Percentiles rank a stretch among this genome's conserved stretches.
phyloP scores from a whole-genome alignment of 352 stramenopile species.

The Aphanomyces stellatus region DNA sequence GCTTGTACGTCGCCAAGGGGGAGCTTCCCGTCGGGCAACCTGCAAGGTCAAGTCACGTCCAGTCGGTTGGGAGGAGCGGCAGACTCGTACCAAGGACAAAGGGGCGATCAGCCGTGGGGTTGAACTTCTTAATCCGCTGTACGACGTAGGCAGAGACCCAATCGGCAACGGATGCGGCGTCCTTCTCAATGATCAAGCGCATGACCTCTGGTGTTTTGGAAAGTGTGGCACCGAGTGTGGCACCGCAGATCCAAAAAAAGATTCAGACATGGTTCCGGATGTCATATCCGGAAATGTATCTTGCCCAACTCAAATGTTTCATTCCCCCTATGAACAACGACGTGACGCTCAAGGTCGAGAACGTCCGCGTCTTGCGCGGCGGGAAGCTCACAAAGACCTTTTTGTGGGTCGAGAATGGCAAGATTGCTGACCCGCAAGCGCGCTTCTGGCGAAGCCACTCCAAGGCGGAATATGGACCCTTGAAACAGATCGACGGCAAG shows the following conservation, averaged over 20 bases:
- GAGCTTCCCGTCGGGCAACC: slow-evolving; percentile 75
- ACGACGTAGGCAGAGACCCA: slow-evolving; percentile 80
- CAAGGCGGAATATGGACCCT: slow-evolving; percentile 32
- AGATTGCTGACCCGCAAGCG: slow-evolving; percentile 39
- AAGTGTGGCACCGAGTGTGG: too few relatives aligned
- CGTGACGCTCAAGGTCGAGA: slow-evolving; percentile 38
- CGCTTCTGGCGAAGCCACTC: slow-evolving; percentile 39
- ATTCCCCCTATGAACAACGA: too few relatives aligned
- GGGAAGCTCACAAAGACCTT: slow-evolving; percentile 30
- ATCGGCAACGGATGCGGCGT: slow-evolving; percentile 42
- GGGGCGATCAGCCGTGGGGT: slow-evolving; percentile 50
- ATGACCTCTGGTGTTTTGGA: too few relatives aligned
- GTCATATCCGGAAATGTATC: too few relatives aligned
- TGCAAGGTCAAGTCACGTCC: not conserved
- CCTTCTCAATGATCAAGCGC: slow-evolving; percentile 81
- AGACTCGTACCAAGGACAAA: slow-evolving; percentile 61
- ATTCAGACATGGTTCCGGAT: too few relatives aligned
- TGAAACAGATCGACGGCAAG: slow-evolving; percentile 52
- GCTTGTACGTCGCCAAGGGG: slow-evolving; percentile 71
- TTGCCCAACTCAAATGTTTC: too few relatives aligned
- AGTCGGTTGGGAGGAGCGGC: not conserved
- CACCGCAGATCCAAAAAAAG: too few relatives aligned
- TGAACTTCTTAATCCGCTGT: slow-evolving; percentile 72
- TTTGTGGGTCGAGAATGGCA: slow-evolving; percentile 47
- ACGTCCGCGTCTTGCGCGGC: slow-evolving; percentile 47